Evolutionary conservation across 1,284 basidiomycete species (phyloP).

Genomic region (Naganishia albida): DNA sequence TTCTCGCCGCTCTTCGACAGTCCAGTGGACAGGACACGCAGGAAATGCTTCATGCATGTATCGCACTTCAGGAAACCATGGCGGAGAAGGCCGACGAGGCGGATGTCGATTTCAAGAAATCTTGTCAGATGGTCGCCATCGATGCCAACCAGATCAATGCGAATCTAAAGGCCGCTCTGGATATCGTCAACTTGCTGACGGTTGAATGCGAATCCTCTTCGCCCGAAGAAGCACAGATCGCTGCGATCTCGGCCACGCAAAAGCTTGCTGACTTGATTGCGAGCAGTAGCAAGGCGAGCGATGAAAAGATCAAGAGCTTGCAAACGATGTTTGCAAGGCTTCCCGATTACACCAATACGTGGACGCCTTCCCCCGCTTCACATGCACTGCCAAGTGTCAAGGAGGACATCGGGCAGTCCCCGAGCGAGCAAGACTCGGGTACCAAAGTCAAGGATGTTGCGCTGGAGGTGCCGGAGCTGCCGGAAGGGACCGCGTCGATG

Average conservation of each 20-base stretch:
- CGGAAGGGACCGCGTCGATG: too few species aligned
- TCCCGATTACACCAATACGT: background rate
- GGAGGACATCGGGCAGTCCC: background rate
- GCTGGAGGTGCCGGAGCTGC: background rate
- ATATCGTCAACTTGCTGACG: background rate
- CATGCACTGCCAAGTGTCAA: slow-evolving; percentile 12
- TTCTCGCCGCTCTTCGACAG: slow-evolving; percentile 18
- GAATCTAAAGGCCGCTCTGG: slow-evolving; percentile 17
- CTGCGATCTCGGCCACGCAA: slow-evolving; percentile 11
- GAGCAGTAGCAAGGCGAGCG: slow-evolving; percentile 17
- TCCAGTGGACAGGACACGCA: slow-evolving; percentile 16
- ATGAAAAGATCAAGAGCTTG: slow-evolving; percentile 26
- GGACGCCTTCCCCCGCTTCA: background rate
- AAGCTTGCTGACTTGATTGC: slow-evolving; percentile 19
- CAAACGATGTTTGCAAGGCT: slow-evolving; percentile 7
- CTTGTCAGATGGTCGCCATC: slow-evolving; percentile 21
- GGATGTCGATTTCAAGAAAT: slow-evolving; percentile 5
- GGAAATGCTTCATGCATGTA: slow-evolving; percentile 29
- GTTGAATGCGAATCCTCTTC: slow-evolving; percentile 22
- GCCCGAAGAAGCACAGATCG: slow-evolving; percentile 24
- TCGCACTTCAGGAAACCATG: slow-evolving; percentile 14
- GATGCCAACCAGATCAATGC: slow-evolving; percentile 27
- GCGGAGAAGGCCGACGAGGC: background rate
- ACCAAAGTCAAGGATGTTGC: too few species aligned
- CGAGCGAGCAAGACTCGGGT: background rate